Evolutionary conservation across 2,329 filamentous ascomycete species (phyloP).

Genomic region (Paecilomyces formosus): DNA sequence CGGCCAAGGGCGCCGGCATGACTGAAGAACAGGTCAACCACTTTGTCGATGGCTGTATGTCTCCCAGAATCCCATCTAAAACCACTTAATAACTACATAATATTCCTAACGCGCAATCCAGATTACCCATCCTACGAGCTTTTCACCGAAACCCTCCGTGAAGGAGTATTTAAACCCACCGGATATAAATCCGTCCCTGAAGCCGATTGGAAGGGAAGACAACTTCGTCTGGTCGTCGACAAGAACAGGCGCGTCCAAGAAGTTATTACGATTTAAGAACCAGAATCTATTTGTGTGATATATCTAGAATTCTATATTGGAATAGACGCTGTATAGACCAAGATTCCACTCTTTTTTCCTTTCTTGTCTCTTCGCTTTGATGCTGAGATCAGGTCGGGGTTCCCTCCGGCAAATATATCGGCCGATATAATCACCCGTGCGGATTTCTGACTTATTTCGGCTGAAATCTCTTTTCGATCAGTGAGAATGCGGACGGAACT

Average conservation of each 20-base stretch:
- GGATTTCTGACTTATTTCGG: too few relatives aligned
- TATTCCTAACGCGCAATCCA: slow-evolving; percentile 9
- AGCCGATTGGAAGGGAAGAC: slow-evolving; percentile 41
- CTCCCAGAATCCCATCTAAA: not conserved
- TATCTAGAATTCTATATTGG: too few relatives aligned
- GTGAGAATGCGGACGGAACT: too few relatives aligned
- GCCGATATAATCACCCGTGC: too few relatives aligned
- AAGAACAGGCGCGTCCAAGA: slow-evolving; percentile 54
- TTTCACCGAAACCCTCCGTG: slow-evolving; percentile 53
- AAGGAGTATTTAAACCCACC: slow-evolving; percentile 45
- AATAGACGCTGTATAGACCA: not conserved
- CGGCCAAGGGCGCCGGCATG: slow-evolving; percentile 67
- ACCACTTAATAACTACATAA: not conserved
- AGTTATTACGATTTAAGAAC: slow-evolving; percentile 42
- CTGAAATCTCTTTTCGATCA: too few relatives aligned
- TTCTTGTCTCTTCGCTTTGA: too few relatives aligned
- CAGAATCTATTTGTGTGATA: not conserved
- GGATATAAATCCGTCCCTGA: slow-evolving; percentile 7
- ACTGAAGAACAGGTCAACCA: slow-evolving; percentile 67
- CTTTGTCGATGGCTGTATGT: slow-evolving; percentile 63
- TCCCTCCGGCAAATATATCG: too few relatives aligned
- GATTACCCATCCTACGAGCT: slow-evolving; percentile 67
- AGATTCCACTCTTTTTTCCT: not conserved
- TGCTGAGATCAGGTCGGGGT: too few relatives aligned
- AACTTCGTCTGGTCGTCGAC: slow-evolving; percentile 56